Base-by-base conservation (phyloP, 352 stramenopile genomes). In the Blastocystis sp. region DNA sequence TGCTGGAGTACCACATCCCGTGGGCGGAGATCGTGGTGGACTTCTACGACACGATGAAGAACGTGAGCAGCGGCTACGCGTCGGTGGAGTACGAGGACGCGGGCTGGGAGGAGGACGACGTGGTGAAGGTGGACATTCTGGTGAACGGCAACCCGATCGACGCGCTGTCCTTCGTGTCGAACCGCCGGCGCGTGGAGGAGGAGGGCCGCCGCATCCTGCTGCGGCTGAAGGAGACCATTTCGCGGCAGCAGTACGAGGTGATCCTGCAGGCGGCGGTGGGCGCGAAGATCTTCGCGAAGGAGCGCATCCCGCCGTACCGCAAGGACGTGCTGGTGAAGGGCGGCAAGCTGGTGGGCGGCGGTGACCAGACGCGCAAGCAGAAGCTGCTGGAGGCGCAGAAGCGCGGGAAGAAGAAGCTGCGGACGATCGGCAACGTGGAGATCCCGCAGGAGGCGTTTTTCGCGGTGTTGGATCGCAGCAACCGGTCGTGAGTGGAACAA, bases 301-400 rank as follows among this genome's bases (percentile, higher is more conserved):
- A 98, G 89, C 92, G 96, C 65, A 98, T 99, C 74, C 90, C 93
- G 59, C 95, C 96, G 2, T 98, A 96, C 90, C 93, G 96, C 64
- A 99, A 99, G 87, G 94, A 97, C 90, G 94, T 97, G 0, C 89
- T 96, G 53, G 93, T 94, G 4, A 97, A 97, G 89, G 96, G 93
- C 88, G 96, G 96, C 86, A 91, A 91, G 56, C 52, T 79, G 1
- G 96, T 99, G 19, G 96, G 96, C 62, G 96, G 96, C 40, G 96
- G 96, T 9, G 97, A 99, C 89, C 92, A 95, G 61, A 97, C 95
- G 66, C 92, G 97, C 69, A 99, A 99, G 91, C 98, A 98, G 88
- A 99, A 99, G 89, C 92, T 99, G 43, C 90, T 99, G 14, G 96
- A 98, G 88, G 98, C 98, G 91, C 97, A 99, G 90, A 99, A 99